Percentiles rank a stretch among this genome's conserved stretches.
Conservation (phyloP, 1,139 yeast genomes). For the Hemisphaericaspora lyxosophila region DNA sequence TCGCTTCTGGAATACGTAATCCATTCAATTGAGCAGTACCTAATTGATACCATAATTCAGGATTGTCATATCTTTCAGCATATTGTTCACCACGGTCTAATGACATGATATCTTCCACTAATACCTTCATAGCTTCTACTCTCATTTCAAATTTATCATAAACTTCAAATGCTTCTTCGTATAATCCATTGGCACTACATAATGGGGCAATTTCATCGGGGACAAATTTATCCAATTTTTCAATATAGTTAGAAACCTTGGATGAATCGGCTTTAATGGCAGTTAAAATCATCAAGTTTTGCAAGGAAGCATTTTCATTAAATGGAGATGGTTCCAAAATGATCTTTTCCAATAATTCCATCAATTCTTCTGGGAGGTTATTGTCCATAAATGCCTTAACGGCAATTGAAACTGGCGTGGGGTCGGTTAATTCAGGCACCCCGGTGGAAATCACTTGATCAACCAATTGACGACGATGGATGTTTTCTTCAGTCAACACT, state of each 20-base stretch:
- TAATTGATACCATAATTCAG: slow-evolving; percentile 91
- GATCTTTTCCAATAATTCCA: slow-evolving; percentile 92
- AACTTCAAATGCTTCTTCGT: slow-evolving; percentile 93
- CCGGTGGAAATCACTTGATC: slow-evolving; percentile 97
- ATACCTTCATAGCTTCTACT: slow-evolving; percentile 80
- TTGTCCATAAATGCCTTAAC: slow-evolving; percentile 98
- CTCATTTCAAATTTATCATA: slow-evolving; percentile 82
- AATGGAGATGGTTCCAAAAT: slow-evolving; percentile 96
- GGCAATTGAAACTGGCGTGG: slow-evolving; percentile 93
- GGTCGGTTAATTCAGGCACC: slow-evolving; percentile 91
- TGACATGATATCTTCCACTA: slow-evolving; percentile 90
- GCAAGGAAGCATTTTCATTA: slow-evolving; percentile 90
- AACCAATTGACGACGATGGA: slow-evolving; percentile 84
- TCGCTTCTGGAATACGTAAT: slow-evolving; percentile 86
- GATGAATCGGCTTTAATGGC: slow-evolving; percentile 94
- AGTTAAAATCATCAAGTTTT: slow-evolving; percentile 87
- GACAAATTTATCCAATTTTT: slow-evolving; percentile 86
- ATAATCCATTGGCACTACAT: slow-evolving; percentile 82
- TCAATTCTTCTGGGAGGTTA: slow-evolving; percentile 87
- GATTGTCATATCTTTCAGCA: slow-evolving; percentile 83
- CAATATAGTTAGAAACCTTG: slow-evolving; percentile 80
- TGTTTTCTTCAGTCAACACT: slow-evolving; percentile 73
- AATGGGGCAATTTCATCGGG: slow-evolving; percentile 92
- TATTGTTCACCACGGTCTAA: slow-evolving; percentile 92
- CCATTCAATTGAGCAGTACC: slow-evolving; percentile 98